Conservation (phyloP, 805 yeast species). For the Starmerella etchellsii region DNA sequence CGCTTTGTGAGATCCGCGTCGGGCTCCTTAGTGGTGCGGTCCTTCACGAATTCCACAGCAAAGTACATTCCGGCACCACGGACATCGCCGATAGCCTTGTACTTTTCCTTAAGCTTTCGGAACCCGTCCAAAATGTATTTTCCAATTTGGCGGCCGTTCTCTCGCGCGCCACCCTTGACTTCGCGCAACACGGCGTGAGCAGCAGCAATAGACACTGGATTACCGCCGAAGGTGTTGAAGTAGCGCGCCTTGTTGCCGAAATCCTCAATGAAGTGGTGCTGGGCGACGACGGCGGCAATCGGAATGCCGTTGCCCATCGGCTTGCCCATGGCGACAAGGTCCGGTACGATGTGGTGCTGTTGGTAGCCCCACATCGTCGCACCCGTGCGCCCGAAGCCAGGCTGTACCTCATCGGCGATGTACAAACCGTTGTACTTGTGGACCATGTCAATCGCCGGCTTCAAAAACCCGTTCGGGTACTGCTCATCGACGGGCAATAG, state of each 20-base stretch:
- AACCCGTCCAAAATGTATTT: conserved; percentile 6
- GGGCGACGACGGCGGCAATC: conserved; percentile 9
- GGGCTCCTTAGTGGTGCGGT: conserved; percentile 6
- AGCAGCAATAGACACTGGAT: conserved; percentile 13
- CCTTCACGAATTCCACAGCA: conserved; percentile 10
- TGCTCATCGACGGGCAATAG: conserved; percentile 1
- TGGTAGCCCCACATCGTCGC: conserved; percentile 12
- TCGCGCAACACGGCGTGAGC: conserved; percentile 9
- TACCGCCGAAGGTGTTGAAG: conserved; percentile 15
- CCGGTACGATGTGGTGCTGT: conserved; percentile 11
- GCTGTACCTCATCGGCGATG: conserved; percentile 16
- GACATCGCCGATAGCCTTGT: conserved; percentile 9
- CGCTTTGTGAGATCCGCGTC: conserved; percentile 4
- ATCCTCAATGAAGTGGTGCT: conserved; percentile 4
- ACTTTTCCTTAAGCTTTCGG: conserved; percentile 1
- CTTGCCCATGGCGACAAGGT: conserved; percentile 12
- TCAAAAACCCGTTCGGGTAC: conserved; percentile 4
- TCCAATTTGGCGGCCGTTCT: conserved; percentile 7
- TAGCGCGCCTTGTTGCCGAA: conserved; percentile 13
- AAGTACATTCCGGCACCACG: conserved; percentile 15
- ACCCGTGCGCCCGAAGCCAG: conserved; percentile 15
- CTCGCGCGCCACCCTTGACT: conserved; percentile 6
- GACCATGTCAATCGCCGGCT: conserved; percentile 5
- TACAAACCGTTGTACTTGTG: conserved; percentile 10
- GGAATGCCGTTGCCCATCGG: conserved; percentile 17